phyloP scores from a whole-genome alignment of 1,139 yeast genomes.

The Sugiyamaella castrensis region DNA sequence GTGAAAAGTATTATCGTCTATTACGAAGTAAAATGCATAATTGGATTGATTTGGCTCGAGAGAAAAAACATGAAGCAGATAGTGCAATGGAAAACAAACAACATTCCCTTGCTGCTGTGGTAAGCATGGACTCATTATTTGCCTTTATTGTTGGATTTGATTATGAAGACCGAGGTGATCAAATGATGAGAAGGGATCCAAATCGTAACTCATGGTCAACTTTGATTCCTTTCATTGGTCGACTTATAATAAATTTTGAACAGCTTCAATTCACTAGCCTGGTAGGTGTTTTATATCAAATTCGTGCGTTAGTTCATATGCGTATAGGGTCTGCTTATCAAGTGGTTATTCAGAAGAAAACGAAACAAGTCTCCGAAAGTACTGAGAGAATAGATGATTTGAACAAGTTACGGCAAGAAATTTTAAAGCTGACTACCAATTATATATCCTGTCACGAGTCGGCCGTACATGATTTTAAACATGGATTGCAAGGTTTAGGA shows the following conservation, averaged over 20 bases:
- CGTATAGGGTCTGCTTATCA: constrained; percentile 30
- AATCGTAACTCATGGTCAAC: constrained; percentile 39
- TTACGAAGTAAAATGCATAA: constrained; percentile 30
- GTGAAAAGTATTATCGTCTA: constrained; percentile 28
- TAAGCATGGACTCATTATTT: constrained; percentile 37
- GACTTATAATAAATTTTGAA: constrained; percentile 30
- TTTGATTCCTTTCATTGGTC: constrained; percentile 36
- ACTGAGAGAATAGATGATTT: constrained; percentile 3
- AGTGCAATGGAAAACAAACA: constrained; percentile 27
- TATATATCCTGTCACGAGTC: constrained; percentile 27
- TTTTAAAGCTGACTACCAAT: constrained; percentile 15
- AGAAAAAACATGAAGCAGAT: constrained; percentile 39
- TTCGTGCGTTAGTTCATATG: constrained; percentile 38
- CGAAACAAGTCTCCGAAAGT: constrained; percentile 6
- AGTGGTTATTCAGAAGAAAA: constrained; percentile 13
- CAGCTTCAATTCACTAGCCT: constrained; percentile 22
- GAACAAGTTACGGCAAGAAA: constrained; percentile 11
- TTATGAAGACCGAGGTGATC: constrained; percentile 40
- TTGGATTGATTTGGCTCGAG: constrained; percentile 37
- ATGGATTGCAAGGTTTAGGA: constrained; percentile 33
- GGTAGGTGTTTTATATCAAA: constrained; percentile 37
- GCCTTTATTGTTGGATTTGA: constrained; percentile 42
- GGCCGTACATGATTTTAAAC: constrained; percentile 34
- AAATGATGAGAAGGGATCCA: constrained; percentile 26
- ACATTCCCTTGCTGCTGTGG: constrained; percentile 32